phyloP scores from a whole-genome alignment of 768 basidiomycete species.

The Tulasnella sp. region DNA sequence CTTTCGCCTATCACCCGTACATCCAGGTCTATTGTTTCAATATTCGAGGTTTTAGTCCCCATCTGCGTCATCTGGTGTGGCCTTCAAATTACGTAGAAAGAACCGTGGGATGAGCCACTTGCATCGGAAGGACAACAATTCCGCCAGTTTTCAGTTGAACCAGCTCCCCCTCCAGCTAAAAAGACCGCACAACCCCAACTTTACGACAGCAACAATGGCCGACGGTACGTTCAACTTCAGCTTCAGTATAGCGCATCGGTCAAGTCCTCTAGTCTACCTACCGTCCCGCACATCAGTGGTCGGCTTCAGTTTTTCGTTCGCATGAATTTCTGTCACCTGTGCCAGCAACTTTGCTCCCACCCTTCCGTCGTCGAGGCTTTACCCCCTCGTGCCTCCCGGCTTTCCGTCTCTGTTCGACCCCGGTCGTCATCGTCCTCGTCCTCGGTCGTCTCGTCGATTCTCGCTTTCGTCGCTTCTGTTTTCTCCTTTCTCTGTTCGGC shows the following conservation, averaged over 20 bases:
- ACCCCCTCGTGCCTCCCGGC: neutral
- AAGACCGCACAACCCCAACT: neutral
- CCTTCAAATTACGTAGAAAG: no score
- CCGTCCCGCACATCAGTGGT: neutral
- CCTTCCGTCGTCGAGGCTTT: neutral
- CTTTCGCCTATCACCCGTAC: no score
- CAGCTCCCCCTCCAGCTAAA: neutral
- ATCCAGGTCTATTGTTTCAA: no score
- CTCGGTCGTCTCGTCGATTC: neutral
- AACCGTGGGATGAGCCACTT: neutral
- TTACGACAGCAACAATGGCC: conserved; percentile 4
- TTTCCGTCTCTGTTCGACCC: neutral
- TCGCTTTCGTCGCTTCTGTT: neutral
- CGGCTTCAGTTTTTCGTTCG: neutral
- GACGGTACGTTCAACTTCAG: conserved; percentile 15
- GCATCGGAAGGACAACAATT: neutral
- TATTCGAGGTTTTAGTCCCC: no score
- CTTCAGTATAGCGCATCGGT: conserved; percentile 1
- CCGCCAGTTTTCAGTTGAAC: no score
- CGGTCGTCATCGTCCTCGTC: neutral
- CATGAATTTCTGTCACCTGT: neutral
- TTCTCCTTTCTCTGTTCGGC: neutral
- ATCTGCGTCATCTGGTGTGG: no score
- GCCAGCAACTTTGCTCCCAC: neutral
- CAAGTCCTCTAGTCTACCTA: no score